A percentile compares a stretch with the other conserved stretches of the same genome.
Conservation (phyloP, 164 flowering plant genomes). For the Kingdonia uniflora region DNA sequence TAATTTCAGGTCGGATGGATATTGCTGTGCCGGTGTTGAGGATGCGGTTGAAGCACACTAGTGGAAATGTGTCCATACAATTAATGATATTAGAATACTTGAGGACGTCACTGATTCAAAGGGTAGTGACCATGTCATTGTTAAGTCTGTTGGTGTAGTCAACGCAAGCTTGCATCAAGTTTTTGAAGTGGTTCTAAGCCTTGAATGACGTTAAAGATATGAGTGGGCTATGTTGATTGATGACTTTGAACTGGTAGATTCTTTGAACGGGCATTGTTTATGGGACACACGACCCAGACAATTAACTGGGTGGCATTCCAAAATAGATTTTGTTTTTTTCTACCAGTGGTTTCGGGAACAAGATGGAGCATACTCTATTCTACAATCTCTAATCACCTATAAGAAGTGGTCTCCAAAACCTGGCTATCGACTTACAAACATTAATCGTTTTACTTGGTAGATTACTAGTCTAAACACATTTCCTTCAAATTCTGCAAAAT, state of each 20-base stretch:
- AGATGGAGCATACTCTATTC: slow-evolving; percentile 93
- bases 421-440: slow-evolving; percentile 68
- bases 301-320: slow-evolving; percentile 73
- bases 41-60: slow-evolving; percentile 76
- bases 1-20: slow-evolving; percentile 18
- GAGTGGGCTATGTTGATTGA: slow-evolving; percentile 94
- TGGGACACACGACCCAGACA: slow-evolving; percentile 67
- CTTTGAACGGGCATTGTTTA: slow-evolving; percentile 78
- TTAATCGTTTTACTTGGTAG: slow-evolving; percentile 93
- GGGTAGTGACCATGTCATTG: slow-evolving; percentile 57
- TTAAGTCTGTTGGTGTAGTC: slow-evolving; percentile 78
- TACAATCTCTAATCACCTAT: slow-evolving; percentile 70
- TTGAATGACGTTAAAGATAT: slow-evolving; percentile 63
- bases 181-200: slow-evolving; percentile 65
- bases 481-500: slow-evolving; percentile 35
- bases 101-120: slow-evolving; percentile 65
- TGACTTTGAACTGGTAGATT: slow-evolving; percentile 74
- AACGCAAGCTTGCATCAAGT: slow-evolving; percentile 80
- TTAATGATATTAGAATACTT: slow-evolving; percentile 81
- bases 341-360: slow-evolving; percentile 94
- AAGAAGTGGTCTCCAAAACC: slow-evolving; percentile 71
- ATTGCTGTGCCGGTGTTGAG: slow-evolving; percentile 41
- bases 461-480: slow-evolving; percentile 45
- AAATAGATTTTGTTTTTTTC: slow-evolving; percentile 85
- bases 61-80: slow-evolving; percentile 74